Base-by-base conservation (phyloP, 2,329 filamentous ascomycete genomes). In the Hypoxylon sp. region DNA sequence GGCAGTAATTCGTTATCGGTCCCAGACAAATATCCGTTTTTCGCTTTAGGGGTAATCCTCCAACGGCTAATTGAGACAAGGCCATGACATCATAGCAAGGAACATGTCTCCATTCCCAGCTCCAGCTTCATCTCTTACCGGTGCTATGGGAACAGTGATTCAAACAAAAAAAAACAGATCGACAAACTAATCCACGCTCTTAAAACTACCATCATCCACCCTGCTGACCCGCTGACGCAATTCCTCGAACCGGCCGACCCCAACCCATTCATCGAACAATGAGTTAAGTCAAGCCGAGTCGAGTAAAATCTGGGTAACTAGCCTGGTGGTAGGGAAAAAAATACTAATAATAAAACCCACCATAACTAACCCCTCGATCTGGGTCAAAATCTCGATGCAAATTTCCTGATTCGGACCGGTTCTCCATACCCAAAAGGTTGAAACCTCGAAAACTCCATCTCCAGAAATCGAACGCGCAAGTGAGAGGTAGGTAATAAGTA, bases 181-280 rank as follows among this genome's bases (percentile, higher is more conserved):
- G 50, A 50, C 54, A 26, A n/a, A n/a, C n/a, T n/a, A n/a, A n/a
- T n/a, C n/a, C n/a, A n/a, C n/a, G n/a, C n/a, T n/a, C 44, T 44
- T 45, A 46, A 5, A 25, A 9, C 35, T 25, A 34, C 12, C 12
- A 48, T 51, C 40, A 31, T 41, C 43, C 32, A 54, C 37, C 17
- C 46, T 46, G 41, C 37, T 51, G 51, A 57, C 55, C 46, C 46
- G 51, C 55, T 57, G 55, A 57, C 55, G 55, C 55, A 57, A 57
- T 55, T 20, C 26, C 34, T n/a, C 34, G 4, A 12, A 15, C 21
- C 25, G n/a, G n/a, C n/a, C n/a, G n/a, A n/a, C n/a, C n/a, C n/a
- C n/a, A n/a, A n/a, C 46, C 25, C 36, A 17, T 38, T 8, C 35
- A 17, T 25, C 21, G 12, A 5, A 26, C 38, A 38, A 36, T 45